Conservation (phyloP, 208 protist genomes). For the Trypanosoma avium region DNA sequence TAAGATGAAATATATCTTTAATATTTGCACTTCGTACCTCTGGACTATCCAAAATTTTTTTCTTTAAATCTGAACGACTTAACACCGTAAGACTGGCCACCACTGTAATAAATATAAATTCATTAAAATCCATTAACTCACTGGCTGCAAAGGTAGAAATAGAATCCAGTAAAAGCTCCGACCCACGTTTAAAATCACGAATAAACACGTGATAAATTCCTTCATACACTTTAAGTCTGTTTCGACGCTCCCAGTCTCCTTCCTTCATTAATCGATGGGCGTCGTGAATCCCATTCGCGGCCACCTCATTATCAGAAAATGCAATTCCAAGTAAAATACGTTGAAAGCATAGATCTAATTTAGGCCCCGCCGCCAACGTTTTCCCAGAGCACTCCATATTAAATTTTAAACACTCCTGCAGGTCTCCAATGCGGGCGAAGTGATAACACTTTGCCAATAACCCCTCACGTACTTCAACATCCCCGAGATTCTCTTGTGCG, state of each 20-base stretch:
- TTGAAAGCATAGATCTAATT: slow-evolving; percentile 96
- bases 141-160: slow-evolving; percentile 97
- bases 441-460: slow-evolving; percentile 93
- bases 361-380: slow-evolving; percentile 93
- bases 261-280: slow-evolving; percentile 95
- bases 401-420: slow-evolving; percentile 89
- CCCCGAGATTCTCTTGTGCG: slow-evolving; percentile 96
- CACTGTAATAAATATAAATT: slow-evolving; percentile 96
- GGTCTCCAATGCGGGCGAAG: slow-evolving; percentile 95
- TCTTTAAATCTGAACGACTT: slow-evolving; percentile 86
- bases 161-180: slow-evolving; percentile 94
- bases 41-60: slow-evolving; percentile 86
- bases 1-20: slow-evolving; percentile 83
- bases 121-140: slow-evolving; percentile 93
- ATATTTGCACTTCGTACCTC: slow-evolving; percentile 93
- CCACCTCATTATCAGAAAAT: slow-evolving; percentile 92
- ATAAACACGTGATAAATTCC: slow-evolving; percentile 95
- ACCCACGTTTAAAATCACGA: slow-evolving; percentile 94
- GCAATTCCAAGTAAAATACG: slow-evolving; percentile 96
- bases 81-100: slow-evolving; percentile 89
- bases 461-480: slow-evolving; percentile 96
- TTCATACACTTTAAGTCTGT: slow-evolving; percentile 99
- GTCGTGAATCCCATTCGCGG: slow-evolving; percentile 90
- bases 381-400: slow-evolving; percentile 94
- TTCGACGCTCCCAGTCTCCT: slow-evolving; percentile 99